Evolutionary conservation across 352 stramenopile species (phyloP), one percentile per base, ranked within the genome.

Genomic region (Phytophthora agathidicida): DNA sequence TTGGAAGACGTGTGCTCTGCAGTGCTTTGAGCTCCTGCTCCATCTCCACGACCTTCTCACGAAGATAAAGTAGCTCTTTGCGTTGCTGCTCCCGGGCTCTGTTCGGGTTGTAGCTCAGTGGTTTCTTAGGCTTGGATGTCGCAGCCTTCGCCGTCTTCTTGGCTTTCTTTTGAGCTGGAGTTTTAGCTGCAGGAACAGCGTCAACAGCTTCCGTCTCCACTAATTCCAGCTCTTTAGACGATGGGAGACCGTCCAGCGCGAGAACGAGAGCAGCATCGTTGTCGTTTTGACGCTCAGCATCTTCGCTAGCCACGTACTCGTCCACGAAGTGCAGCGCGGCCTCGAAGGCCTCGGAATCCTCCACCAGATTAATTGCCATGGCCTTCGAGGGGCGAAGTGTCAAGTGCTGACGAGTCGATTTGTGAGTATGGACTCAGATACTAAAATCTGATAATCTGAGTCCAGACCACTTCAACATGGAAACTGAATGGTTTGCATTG

Each of bases 31-130:
- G 68, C 36, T 80, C 48, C 45, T 59, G 24, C 32, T 83, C 73
- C 58, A 83, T 73, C 50, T 77, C 64, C 24, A 61, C 42, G 5
- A 77, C 73, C 30, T 76, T 80, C 5, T 70, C 60, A n/a, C 65
- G 55, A 32, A 83, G 48, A 51, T 80, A 78, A n/a, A 73, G 24
- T 3, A 83, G 60, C 42, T 83, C 73, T 26, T 78, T 65, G 16
- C 64, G 63, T 7, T 75, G 58, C 24, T 73, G 56, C 23, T 80
- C 73, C 14, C 73, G 58, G 7, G 71, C 71, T 9, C 43, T 31
- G 48, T 83, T 83, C 7, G 71, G 60, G 28, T 77, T 77, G 62
- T 62, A 77, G 8, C 49, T 74, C 17, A 68, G 49, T 36, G 57
- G 27, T 47, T 68, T 74, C 10, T 60, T 53, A 27, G 48, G 23